Conservation (phyloP, 1,284 basidiomycete species). For the Sanghuangporus weigelae region DNA sequence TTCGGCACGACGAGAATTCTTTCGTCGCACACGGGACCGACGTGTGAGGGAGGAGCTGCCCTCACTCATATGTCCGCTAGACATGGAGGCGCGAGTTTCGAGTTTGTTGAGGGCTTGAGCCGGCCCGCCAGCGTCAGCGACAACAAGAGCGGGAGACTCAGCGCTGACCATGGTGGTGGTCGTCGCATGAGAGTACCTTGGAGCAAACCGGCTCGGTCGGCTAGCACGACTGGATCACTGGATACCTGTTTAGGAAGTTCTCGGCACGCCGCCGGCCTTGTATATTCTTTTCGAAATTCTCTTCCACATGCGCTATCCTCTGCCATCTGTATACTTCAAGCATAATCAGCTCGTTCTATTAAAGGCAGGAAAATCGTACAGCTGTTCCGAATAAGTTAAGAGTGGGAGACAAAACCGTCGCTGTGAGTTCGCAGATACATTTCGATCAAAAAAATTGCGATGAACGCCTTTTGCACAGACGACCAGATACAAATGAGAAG, state of each 20-base stretch:
- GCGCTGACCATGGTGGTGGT: slow-evolving; percentile 13
- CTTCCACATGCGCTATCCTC: not conserved
- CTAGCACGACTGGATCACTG: not conserved
- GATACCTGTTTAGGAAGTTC: not conserved
- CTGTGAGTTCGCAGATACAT: too few relatives aligned
- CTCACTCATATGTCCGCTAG: slow-evolving; percentile 8
- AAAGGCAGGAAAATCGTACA: too few relatives aligned
- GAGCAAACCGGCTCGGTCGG: not conserved
- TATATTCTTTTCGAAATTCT: not conserved
- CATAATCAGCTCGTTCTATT: not conserved
- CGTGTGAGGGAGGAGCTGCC: slow-evolving; percentile 9
- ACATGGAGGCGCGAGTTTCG: not conserved
- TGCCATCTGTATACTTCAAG: not conserved
- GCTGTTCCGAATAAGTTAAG: too few relatives aligned
- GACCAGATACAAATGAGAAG: not conserved
- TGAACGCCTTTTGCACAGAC: too few relatives aligned
- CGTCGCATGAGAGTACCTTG: slow-evolving; percentile 9
- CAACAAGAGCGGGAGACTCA: slow-evolving; percentile 4
- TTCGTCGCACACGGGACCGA: slow-evolving; percentile 13
- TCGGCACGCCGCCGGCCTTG: not conserved
- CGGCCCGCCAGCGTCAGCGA: slow-evolving; percentile 6
- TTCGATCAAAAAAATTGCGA: too few relatives aligned
- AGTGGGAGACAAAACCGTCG: too few relatives aligned
- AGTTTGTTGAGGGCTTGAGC: not conserved
- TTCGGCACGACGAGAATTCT: slow-evolving; percentile 10